Base-by-base conservation (phyloP, 192 early-diverging fungal genomes). In the Rhizophlyctis rosea region DNA sequence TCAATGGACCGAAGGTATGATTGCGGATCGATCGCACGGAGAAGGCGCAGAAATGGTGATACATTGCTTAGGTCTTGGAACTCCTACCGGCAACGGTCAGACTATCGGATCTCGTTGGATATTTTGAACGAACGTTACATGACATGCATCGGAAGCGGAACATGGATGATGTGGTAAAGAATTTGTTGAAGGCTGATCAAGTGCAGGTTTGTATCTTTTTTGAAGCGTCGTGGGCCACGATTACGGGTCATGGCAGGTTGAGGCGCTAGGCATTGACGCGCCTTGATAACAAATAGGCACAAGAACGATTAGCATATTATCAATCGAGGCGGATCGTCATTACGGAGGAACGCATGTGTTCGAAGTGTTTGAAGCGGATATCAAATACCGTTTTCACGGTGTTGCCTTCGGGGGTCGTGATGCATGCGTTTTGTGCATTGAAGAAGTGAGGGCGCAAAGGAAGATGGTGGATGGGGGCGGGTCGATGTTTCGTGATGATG, bases 301-400 rank as follows among this genome's bases (percentile, higher is more conserved):
- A 91, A 66, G 81, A 88, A 65, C 77, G 85, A 51, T 57, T 88
- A 53, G 72, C 78, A 18, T 80, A 75, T 55, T 79, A 86, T 28
- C 76, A 81, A 35, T 80, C 80, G 11, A 64, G 77, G 32, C 65
- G 79, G 33, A 84, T 91, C 24, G 78, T 77, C 51, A 86, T 90
- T 30, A 81, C 83, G 7, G 90, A 91, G 18, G 90, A 91, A 53
- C 75, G 79, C 16, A 86, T 90, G 84, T 91, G 90, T 62, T 81
- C 87, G 34, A 80, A 85, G 44, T 80, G 78, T 57, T 53, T 70
- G 32, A 73, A 74, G 52, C 66, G 68, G 48, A 73, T 81, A 39
- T 70, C 59, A 11, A 71, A 67, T 64, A 87, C 86, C 59, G 90
- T 88, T 2, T 89, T 91, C 74, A 88, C 88, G 2, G 81, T 80